A percentile compares a stretch with the other conserved stretches of the same genome.
Conservation (phyloP, 495 filamentous ascomycete species). For the Penicillium argentinense region DNA sequence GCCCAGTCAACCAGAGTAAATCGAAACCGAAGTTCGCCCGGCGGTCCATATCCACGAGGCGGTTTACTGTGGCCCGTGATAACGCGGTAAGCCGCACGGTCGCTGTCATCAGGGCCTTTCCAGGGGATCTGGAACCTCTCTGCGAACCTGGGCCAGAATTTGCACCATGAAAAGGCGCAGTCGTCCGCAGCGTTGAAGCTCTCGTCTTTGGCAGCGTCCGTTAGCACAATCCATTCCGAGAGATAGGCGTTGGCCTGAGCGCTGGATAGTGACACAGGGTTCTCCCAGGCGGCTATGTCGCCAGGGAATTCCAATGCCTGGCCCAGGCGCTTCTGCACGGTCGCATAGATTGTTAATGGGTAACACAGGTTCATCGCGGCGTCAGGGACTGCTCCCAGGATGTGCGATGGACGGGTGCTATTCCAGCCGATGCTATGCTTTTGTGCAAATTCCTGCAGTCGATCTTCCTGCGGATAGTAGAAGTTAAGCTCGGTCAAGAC, state of each 20-base stretch:
- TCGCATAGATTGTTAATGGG: slow-evolving; percentile 48
- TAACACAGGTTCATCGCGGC: slow-evolving; percentile 51
- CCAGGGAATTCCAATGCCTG: slow-evolving; percentile 40
- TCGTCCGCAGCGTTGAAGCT: slow-evolving; percentile 49
- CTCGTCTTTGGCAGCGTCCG: slow-evolving; percentile 32
- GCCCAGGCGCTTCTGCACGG: slow-evolving; percentile 39
- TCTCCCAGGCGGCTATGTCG: slow-evolving; percentile 41
- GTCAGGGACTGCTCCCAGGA: slow-evolving; percentile 50
- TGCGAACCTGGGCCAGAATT: slow-evolving; percentile 47
- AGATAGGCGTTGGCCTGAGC: slow-evolving; percentile 47
- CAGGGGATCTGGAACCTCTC: slow-evolving; percentile 40
- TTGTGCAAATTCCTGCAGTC: slow-evolving; percentile 11
- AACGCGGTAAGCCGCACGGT: slow-evolving; percentile 22
- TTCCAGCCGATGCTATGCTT: slow-evolving; percentile 31
- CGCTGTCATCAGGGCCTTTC: slow-evolving; percentile 20
- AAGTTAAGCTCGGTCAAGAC: slow-evolving; percentile 48
- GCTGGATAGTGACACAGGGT: slow-evolving; percentile 36
- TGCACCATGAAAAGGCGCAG: slow-evolving; percentile 40
- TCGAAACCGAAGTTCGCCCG: slow-evolving; percentile 28
- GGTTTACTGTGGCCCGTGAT: slow-evolving; percentile 17
- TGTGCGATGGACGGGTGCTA: slow-evolving; percentile 44
- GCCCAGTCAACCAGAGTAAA: slow-evolving; percentile 48
- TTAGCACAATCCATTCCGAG: slow-evolving; percentile 52
- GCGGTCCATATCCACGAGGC: slow-evolving; percentile 38
- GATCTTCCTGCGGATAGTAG: slow-evolving; percentile 55